Evolutionary conservation across 257 asterid species (phyloP).

Genomic region (Striga asiatica): DNA sequence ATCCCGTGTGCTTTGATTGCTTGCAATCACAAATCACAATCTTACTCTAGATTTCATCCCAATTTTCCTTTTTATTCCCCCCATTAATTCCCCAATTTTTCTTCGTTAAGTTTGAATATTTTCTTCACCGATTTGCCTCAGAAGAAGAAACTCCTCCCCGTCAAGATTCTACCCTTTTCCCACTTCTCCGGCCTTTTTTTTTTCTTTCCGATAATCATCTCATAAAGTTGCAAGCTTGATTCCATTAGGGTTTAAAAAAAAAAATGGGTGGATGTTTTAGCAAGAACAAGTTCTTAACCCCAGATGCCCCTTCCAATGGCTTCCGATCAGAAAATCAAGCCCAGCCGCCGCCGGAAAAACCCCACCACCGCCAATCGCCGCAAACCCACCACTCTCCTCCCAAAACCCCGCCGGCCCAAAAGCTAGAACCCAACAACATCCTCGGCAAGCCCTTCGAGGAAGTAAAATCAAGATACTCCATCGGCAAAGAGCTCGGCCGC

Average conservation of each 20-base stretch:
- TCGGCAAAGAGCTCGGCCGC: conserved; percentile 57
- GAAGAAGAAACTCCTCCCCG: not conserved
- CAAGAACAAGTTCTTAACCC: conserved; percentile 23
- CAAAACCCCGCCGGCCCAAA: conserved; percentile 16
- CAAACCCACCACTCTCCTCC: conserved; percentile 14
- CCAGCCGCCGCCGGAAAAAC: conserved; percentile 11
- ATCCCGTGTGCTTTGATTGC: not conserved
- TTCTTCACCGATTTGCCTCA: not conserved
- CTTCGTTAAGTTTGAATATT: not conserved
- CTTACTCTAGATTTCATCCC: not conserved
- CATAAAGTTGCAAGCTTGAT: conserved; percentile 26
- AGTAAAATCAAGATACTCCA: conserved; percentile 31
- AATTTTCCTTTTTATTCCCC: not conserved
- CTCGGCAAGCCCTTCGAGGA: conserved; percentile 58
- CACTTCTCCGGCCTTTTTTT: not conserved
- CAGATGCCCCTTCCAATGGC: conserved; percentile 31
- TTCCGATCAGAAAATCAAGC: conserved; percentile 24
- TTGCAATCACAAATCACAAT: not conserved
- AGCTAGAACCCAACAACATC: conserved; percentile 40
- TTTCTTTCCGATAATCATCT: not conserved
- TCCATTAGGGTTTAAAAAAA: not conserved
- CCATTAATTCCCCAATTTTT: not conserved
- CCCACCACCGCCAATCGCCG: conserved; percentile 1
- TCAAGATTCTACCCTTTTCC: not conserved
- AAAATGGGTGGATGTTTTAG: conserved; percentile 59